phyloP scores from a whole-genome alignment of 1,284 basidiomycete genomes.

The Thecaphora thlaspeos region DNA sequence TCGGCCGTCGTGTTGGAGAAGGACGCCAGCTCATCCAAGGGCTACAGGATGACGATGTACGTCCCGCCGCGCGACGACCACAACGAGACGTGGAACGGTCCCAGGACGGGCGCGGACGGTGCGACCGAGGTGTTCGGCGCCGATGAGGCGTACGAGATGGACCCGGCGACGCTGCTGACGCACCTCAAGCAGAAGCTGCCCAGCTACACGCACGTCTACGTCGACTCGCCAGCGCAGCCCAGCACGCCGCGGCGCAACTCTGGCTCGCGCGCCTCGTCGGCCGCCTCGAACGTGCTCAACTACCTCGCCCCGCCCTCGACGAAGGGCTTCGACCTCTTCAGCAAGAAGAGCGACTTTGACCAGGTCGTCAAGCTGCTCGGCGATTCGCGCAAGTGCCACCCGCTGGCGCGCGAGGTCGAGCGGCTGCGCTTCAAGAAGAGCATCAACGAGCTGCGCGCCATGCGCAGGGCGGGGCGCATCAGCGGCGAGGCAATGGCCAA shows the following conservation, averaged over 20 bases:
- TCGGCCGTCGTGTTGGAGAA: slow-evolving; percentile 69
- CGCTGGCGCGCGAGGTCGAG: slow-evolving; percentile 46
- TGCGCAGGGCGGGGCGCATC: slow-evolving; percentile 49
- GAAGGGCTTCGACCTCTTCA: slow-evolving; percentile 45
- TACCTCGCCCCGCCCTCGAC: slow-evolving; percentile 50
- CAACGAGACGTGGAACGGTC: slow-evolving; percentile 90
- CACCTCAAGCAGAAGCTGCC: slow-evolving; percentile 43
- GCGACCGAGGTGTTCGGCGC: slow-evolving; percentile 53
- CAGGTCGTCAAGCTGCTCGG: slow-evolving; percentile 44
- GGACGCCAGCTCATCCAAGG: slow-evolving; percentile 62
- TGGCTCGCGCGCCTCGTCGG: slow-evolving; percentile 6
- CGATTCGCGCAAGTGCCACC: slow-evolving; percentile 46
- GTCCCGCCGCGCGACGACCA: slow-evolving; percentile 70
- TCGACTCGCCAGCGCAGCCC: slow-evolving; percentile 46
- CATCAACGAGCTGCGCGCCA: slow-evolving; percentile 49
- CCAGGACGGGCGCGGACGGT: slow-evolving; percentile 61
- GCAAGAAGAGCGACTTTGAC: slow-evolving; percentile 54
- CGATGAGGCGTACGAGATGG: slow-evolving; percentile 46
- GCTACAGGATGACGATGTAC: slow-evolving; percentile 87
- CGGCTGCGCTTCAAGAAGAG: slow-evolving; percentile 45
- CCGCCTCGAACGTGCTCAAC: slow-evolving; percentile 42
- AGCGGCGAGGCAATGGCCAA: slow-evolving; percentile 50
- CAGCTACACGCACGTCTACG: slow-evolving; percentile 44
- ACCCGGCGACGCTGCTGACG: slow-evolving; percentile 37
- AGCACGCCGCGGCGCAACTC: slow-evolving; percentile 35